Conservation (phyloP, 1,284 basidiomycete species). For the Lentinus polychrous region DNA sequence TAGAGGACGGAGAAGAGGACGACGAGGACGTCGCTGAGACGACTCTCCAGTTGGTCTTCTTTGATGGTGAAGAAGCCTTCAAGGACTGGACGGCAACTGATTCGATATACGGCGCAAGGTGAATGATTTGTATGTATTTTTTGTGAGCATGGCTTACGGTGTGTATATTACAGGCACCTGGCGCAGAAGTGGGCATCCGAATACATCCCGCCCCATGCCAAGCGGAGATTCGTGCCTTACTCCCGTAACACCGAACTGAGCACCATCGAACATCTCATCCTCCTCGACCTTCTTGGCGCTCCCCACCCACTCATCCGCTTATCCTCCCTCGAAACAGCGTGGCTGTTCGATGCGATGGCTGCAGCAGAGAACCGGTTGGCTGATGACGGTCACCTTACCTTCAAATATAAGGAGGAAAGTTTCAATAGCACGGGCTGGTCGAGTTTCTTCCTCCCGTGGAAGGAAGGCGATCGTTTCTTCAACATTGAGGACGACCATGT, state of each 20-base stretch:
- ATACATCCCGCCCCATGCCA: slow-evolving; percentile 53
- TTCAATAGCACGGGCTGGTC: slow-evolving; percentile 40
- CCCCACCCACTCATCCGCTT: slow-evolving; percentile 65
- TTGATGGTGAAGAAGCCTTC: slow-evolving; percentile 98
- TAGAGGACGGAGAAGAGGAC: slow-evolving; percentile 54
- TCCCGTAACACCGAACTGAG: slow-evolving; percentile 56
- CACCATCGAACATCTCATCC: slow-evolving; percentile 82
- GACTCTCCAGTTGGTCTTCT: slow-evolving; percentile 92
- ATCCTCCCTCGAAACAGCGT: slow-evolving; percentile 84
- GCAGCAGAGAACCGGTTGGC: slow-evolving; percentile 63
- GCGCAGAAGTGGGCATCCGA: slow-evolving; percentile 76
- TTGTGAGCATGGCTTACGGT: background rate
- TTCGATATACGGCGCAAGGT: slow-evolving; percentile 92
- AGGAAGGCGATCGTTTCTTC: slow-evolving; percentile 30
- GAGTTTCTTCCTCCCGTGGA: slow-evolving; percentile 60
- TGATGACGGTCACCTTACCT: slow-evolving; percentile 50
- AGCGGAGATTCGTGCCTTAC: slow-evolving; percentile 51
- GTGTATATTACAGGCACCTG: slow-evolving; percentile 57
- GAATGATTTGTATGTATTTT: slow-evolving; percentile 14
- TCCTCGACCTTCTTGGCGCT: slow-evolving; percentile 86
- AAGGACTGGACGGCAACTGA: slow-evolving; percentile 84
- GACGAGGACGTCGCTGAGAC: slow-evolving; percentile 76
- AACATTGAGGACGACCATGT: slow-evolving; percentile 92
- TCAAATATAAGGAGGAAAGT: slow-evolving; percentile 28
- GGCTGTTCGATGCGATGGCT: slow-evolving; percentile 77